Evolutionary conservation across 352 stramenopile genomes (phyloP).

Genomic region (Pythium volutum): DNA sequence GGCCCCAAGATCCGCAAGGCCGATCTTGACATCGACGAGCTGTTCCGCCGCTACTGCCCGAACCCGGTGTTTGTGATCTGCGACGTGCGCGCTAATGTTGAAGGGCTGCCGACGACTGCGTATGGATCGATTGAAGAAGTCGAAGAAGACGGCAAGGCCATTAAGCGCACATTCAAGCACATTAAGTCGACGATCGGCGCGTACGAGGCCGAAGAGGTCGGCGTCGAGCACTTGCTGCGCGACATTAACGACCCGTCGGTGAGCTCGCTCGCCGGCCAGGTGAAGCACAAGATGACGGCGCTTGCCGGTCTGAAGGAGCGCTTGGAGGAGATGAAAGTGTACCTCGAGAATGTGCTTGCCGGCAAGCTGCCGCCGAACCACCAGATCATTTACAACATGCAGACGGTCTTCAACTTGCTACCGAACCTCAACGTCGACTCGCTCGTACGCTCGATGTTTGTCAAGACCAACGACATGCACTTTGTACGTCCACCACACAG

Average conservation of each 20-base stretch:
- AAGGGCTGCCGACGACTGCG: constrained; percentile 95
- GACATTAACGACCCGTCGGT: constrained; percentile 99
- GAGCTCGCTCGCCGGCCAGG: constrained; percentile 95
- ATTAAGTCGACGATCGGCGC: constrained; percentile 95
- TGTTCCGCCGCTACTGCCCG: constrained; percentile 93
- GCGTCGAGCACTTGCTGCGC: constrained; percentile 98
- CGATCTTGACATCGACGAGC: constrained; percentile 94
- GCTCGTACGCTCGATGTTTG: constrained; percentile 96
- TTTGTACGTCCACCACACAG: constrained; percentile 70
- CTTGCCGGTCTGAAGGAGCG: constrained; percentile 92
- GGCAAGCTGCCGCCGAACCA: constrained; percentile 74
- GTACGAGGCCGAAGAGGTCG: constrained; percentile 95
- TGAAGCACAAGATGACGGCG: constrained; percentile 98
- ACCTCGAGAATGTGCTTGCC: constrained; percentile 93
- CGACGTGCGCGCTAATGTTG: constrained; percentile 95
- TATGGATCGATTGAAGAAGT: constrained; percentile 98
- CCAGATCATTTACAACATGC: constrained; percentile 99
- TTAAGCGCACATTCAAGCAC: constrained; percentile 98
- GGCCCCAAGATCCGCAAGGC: constrained; percentile 96
- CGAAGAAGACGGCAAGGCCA: constrained; percentile 93
- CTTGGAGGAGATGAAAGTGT: constrained; percentile 98
- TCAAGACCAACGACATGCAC: constrained; percentile 99
- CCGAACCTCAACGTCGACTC: constrained; percentile 98
- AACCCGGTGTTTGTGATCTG: constrained; percentile 98
- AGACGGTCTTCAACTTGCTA: constrained; percentile 99